These are phyloP conservation scores for Lentinula lateritia DNA, from an alignment of 768 basidiomycete species.

Conservation along the genomic window DNA sequence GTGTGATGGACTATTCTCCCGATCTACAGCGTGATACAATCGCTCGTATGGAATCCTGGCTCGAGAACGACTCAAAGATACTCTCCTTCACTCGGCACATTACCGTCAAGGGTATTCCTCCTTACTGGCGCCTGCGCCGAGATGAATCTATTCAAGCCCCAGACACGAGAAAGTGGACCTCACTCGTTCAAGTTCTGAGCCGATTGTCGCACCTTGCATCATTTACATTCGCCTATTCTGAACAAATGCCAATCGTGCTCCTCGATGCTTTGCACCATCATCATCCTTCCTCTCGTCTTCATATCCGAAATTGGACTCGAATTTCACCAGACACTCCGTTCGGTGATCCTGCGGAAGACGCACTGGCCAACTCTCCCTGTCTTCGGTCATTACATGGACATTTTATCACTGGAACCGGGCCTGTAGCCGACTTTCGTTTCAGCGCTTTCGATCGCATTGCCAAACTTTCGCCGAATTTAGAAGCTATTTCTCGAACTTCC, in stretches of 20 bases:
- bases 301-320: neutral
- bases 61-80: neutral
- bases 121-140: neutral
- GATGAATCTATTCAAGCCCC: neutral
- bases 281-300: neutral
- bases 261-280: neutral
- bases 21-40: neutral
- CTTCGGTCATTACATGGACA: neutral
- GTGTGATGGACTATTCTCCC: neutral
- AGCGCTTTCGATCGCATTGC: neutral
- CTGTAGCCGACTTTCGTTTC: neutral
- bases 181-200: neutral
- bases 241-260: neutral
- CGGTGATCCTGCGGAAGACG: neutral
- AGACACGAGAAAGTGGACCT: neutral
- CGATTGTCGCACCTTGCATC: neutral
- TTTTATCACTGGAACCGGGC: neutral
- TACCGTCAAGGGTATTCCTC: neutral
- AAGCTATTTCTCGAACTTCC: neutral
- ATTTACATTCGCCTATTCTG: neutral
- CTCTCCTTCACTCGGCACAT: neutral
- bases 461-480: neutral
- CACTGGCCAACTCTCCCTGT: neutral
- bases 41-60: neutral
- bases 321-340: neutral